A percentile compares a stretch with the other conserved stretches of the same genome.
These are phyloP conservation scores for Mycena amicta DNA, from an alignment of 768 basidiomycete genomes.

Conservation along the genomic window DNA sequence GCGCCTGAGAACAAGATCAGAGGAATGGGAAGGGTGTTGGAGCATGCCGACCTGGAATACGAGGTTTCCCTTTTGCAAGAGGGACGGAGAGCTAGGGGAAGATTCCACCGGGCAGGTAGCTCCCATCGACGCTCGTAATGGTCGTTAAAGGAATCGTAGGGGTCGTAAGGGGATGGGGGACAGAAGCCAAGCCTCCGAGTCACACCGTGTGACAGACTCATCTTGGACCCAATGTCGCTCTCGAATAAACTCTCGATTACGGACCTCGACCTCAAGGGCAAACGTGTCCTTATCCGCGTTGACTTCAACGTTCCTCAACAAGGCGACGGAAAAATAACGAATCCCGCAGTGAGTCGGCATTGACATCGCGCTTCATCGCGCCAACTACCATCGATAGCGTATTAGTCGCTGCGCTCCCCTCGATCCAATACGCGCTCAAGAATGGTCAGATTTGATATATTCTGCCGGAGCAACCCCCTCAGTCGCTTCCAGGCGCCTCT, in stretches of 20 bases:
- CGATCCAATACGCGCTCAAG: constrained; percentile 90
- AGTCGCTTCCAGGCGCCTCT: constrained; percentile 60
- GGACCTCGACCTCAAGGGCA: constrained; percentile 84
- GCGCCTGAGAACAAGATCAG: constrained; percentile 37
- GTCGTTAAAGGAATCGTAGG: too few relatives aligned
- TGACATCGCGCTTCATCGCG: constrained; percentile 16
- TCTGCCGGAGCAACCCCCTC: constrained; percentile 12
- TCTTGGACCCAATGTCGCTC: constrained; percentile 70
- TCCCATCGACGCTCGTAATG: too few relatives aligned
- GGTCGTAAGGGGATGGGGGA: too few relatives aligned
- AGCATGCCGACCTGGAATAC: constrained; percentile 53
- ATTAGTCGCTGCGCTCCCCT: constrained; percentile 96
- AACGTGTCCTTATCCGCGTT: constrained; percentile 91
- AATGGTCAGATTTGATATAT: constrained; percentile 51
- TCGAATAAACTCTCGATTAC: constrained; percentile 93
- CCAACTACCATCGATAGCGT: constrained; percentile 59
- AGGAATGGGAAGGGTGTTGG: not conserved
- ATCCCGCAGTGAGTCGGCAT: constrained; percentile 77
- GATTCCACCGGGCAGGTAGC: constrained; percentile 42
- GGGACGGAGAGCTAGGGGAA: constrained; percentile 50
- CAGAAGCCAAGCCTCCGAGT: not conserved
- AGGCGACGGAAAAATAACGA: constrained; percentile 91
- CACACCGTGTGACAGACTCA: constrained; percentile 24
- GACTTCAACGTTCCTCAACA: constrained; percentile 95
- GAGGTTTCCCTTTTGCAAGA: constrained; percentile 63